Percentiles rank a stretch among this genome's conserved stretches.
phyloP scores from a whole-genome alignment of 2,329 filamentous ascomycete genomes.

The Trichophaea hybrida region DNA sequence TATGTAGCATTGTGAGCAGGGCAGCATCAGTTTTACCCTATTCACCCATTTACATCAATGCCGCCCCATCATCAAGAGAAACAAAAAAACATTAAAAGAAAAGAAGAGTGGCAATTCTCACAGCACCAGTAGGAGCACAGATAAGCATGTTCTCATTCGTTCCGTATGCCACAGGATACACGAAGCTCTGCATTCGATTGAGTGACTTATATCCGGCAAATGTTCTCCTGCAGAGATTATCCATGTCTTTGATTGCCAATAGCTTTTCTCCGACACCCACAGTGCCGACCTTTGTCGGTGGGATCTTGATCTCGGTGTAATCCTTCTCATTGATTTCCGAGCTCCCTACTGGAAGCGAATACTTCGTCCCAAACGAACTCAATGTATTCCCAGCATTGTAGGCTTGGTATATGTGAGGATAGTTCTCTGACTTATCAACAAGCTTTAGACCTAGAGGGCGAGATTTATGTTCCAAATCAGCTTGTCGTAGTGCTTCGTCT shows the following conservation, averaged over 20 bases:
- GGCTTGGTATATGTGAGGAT: slow-evolving; percentile 83
- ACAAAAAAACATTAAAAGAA: background rate
- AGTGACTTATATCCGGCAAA: slow-evolving; percentile 88
- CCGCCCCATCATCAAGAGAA: background rate
- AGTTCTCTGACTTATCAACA: slow-evolving; percentile 55
- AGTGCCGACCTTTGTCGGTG: slow-evolving; percentile 63
- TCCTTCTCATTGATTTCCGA: slow-evolving; percentile 38
- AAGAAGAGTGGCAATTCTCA: slow-evolving; percentile 31
- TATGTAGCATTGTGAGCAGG: slow-evolving; percentile 88
- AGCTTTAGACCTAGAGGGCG: slow-evolving; percentile 56
- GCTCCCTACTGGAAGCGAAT: slow-evolving; percentile 57
- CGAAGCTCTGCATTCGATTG: slow-evolving; percentile 95
- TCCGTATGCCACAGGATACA: slow-evolving; percentile 88
- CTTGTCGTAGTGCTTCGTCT: slow-evolving; percentile 58
- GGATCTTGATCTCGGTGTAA: slow-evolving; percentile 82
- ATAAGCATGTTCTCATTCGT: slow-evolving; percentile 98
- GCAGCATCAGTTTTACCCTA: slow-evolving; percentile 93
- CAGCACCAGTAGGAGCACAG: slow-evolving; percentile 87
- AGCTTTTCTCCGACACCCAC: slow-evolving; percentile 60
- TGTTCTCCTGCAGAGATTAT: slow-evolving; percentile 76
- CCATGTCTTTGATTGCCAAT: slow-evolving; percentile 65
- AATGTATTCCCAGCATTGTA: slow-evolving; percentile 77
- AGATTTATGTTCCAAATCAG: slow-evolving; percentile 73
- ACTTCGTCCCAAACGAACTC: slow-evolving; percentile 65
- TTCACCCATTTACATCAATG: background rate